These are phyloP conservation scores for Kodamaea arcana DNA, from an alignment of 1,139 yeast genomes.

Conservation along the genomic window DNA sequence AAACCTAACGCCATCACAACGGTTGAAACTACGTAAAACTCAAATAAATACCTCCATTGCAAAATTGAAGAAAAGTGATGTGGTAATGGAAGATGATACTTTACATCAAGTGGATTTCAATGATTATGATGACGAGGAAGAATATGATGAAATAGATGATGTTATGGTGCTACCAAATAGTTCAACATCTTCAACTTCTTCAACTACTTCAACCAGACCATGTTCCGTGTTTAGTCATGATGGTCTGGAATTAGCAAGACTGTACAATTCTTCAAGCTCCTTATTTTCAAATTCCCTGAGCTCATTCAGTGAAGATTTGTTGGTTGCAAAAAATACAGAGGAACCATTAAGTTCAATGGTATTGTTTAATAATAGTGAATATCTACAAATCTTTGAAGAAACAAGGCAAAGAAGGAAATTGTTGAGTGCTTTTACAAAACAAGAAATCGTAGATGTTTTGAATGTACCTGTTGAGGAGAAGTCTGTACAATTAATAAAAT, in stretches of 20 bases:
- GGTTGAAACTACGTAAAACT: conserved; percentile 31
- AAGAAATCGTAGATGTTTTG: background rate
- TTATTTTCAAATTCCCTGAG: conserved; percentile 5
- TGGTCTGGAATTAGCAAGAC: conserved; percentile 11
- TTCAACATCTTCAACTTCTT: conserved; percentile 21
- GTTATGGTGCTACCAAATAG: conserved; percentile 35
- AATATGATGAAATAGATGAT: conserved; percentile 57
- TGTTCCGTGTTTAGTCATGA: conserved; percentile 38
- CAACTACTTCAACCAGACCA: conserved; percentile 35
- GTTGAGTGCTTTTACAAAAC: conserved; percentile 21
- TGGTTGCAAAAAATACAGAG: conserved; percentile 5
- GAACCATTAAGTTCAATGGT: conserved; percentile 8
- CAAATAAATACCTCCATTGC: conserved; percentile 23
- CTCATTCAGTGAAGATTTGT: conserved; percentile 5
- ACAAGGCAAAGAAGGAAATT: conserved; percentile 29
- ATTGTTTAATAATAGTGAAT: conserved; percentile 28
- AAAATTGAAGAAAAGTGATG: conserved; percentile 16
- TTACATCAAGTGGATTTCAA: conserved; percentile 26
- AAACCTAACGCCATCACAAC: conserved; percentile 38
- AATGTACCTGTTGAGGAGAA: background rate
- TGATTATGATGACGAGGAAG: conserved; percentile 52
- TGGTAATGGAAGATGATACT: conserved; percentile 3
- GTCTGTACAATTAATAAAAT: no score
- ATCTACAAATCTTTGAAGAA: conserved; percentile 37
- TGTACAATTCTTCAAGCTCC: conserved; percentile 4